These are phyloP conservation scores for Zoysia pacifica DNA, from an alignment of 176 grass and related monocot genomes.

Conservation along the genomic window DNA sequence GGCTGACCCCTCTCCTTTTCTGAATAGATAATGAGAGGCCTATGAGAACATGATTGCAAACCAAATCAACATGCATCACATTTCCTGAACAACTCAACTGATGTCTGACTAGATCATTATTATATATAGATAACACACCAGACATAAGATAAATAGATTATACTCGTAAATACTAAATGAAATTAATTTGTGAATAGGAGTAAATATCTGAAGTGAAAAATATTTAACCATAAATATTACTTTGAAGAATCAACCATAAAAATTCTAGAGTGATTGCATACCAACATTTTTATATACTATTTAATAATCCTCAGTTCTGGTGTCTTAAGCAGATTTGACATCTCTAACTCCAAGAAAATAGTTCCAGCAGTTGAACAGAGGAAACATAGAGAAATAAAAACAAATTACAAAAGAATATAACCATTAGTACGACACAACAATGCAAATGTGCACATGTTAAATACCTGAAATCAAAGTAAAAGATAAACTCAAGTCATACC, in stretches of 20 bases:
- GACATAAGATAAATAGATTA: background rate
- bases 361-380: too few relatives aligned
- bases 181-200: conserved; percentile 20
- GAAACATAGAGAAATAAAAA: too few relatives aligned
- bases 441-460: background rate
- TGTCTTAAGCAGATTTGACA: conserved; percentile 1
- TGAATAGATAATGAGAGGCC: background rate
- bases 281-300: background rate
- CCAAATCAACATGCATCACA: conserved; percentile 9
- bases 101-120: conserved; percentile 4
- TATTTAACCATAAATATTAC: conserved; percentile 16
- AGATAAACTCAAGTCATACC: conserved; percentile 51
- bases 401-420: background rate
- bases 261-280: background rate
- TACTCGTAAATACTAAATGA: background rate
- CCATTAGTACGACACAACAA: background rate
- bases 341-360: background rate
- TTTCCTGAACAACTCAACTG: conserved; percentile 6
- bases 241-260: conserved; percentile 20
- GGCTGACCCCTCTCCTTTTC: background rate
- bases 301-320: background rate
- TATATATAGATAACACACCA: background rate
- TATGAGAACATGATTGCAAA: conserved; percentile 5
- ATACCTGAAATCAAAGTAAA: conserved; percentile 20
- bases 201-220: conserved; percentile 12